These are phyloP conservation scores for Ustilago nuda DNA, from an alignment of 1,284 basidiomycete species.

Conservation along the genomic window DNA sequence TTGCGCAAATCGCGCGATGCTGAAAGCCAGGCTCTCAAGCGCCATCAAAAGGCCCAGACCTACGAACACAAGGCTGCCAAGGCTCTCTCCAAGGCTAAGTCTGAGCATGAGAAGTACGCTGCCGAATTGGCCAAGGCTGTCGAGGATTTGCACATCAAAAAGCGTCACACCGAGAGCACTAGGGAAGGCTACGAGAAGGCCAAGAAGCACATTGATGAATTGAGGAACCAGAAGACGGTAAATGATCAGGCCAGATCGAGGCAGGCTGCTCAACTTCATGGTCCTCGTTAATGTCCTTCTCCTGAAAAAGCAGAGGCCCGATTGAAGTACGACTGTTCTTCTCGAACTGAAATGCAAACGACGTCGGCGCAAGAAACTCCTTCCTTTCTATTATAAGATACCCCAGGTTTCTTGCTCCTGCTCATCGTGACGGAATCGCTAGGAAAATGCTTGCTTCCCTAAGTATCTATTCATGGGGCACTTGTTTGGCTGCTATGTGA, in stretches of 20 bases:
- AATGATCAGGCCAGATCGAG: constrained; percentile 57
- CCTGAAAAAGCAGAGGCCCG: neutral
- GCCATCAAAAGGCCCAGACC: constrained; percentile 57
- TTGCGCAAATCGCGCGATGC: constrained; percentile 61
- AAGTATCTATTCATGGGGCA: neutral
- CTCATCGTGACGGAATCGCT: neutral
- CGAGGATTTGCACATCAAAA: constrained; percentile 65
- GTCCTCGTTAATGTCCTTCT: constrained; percentile 8
- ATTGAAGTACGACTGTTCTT: neutral
- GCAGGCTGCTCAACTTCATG: constrained; percentile 46
- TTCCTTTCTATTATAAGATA: constrained; percentile 23
- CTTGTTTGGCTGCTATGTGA: neutral
- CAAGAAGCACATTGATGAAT: constrained; percentile 56
- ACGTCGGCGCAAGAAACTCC: neutral
- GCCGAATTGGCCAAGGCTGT: constrained; percentile 57
- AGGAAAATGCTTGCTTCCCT: neutral
- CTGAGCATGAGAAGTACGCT: constrained; percentile 55
- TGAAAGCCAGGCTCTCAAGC: constrained; percentile 57
- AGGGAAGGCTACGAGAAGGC: constrained; percentile 47
- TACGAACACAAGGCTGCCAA: constrained; percentile 63
- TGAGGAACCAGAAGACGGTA: constrained; percentile 53
- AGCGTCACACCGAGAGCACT: constrained; percentile 57
- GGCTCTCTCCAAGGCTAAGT: constrained; percentile 55
- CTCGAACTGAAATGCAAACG: neutral
- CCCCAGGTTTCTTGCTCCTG: constrained; percentile 13